Base-by-base conservation (phyloP, 164 flowering plant genomes). In the Echeveria elegans region DNA sequence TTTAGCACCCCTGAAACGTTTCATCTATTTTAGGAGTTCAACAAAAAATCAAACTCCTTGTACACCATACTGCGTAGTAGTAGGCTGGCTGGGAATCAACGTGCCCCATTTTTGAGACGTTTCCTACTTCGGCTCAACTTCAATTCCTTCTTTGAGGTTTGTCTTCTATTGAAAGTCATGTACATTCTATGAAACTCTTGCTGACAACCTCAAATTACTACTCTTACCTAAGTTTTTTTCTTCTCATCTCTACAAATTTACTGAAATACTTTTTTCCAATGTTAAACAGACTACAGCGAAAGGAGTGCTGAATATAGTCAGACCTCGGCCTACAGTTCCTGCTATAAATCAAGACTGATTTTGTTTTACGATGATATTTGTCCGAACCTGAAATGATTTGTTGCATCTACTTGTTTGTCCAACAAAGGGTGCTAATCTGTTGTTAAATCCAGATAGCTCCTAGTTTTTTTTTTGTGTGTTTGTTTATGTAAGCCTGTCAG, bases 11-110 rank as follows among this genome's bases (percentile, higher is more conserved):
- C 1, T 34, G 37, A 34, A 3, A 7, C n/a, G 7, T 34, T 34
- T 53, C 28, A 24, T 11, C 28, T 8, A n/a, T 34, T 69, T 36
- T 84, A 94, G 99, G 99, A 95, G 75, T 92, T 91, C 66, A 87
- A 86, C 83, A 89, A 95, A 80, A 95, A 95, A 76, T 95, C 99
- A 59, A 92, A 92, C 71, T 91, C 97, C n/a, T 69, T 92, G 38
- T 95, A 95, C 74, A 95, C 99, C 2, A 94, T 94, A 82, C 73
- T 91, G 67, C 87, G 99, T 0, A 95, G 97, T 69, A 92, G 92
- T 83, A 86, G 93, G 76, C 89, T 94, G 68, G 99, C 90, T 18
- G 99, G 99, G 69, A 91, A 97, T 74, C 99, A 95, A 73, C 79
- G 99, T 47, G 97, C 97, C 62, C 97, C 99, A 26, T 89, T 92